A percentile compares a stretch with the other conserved stretches of the same genome.
phyloP scores from a whole-genome alignment of 2,329 filamentous ascomycete genomes.

The Pseudopyrenochaeta lycopersici region DNA sequence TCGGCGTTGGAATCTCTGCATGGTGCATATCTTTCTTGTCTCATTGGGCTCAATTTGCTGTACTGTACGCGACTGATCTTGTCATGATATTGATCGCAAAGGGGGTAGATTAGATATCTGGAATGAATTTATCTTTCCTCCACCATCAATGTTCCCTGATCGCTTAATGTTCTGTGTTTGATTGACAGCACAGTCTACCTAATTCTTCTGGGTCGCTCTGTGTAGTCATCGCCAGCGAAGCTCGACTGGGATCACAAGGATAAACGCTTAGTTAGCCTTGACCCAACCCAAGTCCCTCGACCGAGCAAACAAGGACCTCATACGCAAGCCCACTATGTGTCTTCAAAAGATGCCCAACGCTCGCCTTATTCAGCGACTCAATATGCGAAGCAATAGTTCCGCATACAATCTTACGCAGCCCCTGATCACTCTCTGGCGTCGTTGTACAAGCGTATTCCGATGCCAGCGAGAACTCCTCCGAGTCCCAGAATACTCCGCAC shows the following conservation, averaged over 20 bases:
- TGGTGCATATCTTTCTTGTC: slow-evolving; percentile 14
- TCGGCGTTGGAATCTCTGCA: slow-evolving; percentile 10
- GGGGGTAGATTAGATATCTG: slow-evolving; percentile 18
- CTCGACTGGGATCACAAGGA: too few relatives aligned
- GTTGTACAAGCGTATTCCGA: slow-evolving; percentile 26
- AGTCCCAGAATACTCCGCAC: slow-evolving; percentile 14
- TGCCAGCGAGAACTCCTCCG: slow-evolving; percentile 23
- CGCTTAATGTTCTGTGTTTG: too few relatives aligned
- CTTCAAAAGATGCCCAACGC: background rate
- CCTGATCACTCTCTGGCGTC: slow-evolving; percentile 19
- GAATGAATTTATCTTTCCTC: slow-evolving; percentile 10
- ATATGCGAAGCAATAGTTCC: slow-evolving; percentile 27
- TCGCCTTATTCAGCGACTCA: background rate
- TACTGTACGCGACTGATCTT: slow-evolving; percentile 11
- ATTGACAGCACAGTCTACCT: too few relatives aligned
- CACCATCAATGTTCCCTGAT: too few relatives aligned
- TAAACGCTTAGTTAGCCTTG: too few relatives aligned
- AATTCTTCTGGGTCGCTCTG: too few relatives aligned
- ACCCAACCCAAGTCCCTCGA: too few relatives aligned
- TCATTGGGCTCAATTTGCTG: slow-evolving; percentile 21
- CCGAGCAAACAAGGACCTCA: background rate
- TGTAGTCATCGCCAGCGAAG: too few relatives aligned
- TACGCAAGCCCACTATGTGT: background rate
- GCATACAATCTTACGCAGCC: slow-evolving; percentile 33
- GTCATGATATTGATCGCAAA: slow-evolving; percentile 7